Evolutionary conservation across 345 rosid species (phyloP).

Genomic region (Boechera retrofracta): DNA sequence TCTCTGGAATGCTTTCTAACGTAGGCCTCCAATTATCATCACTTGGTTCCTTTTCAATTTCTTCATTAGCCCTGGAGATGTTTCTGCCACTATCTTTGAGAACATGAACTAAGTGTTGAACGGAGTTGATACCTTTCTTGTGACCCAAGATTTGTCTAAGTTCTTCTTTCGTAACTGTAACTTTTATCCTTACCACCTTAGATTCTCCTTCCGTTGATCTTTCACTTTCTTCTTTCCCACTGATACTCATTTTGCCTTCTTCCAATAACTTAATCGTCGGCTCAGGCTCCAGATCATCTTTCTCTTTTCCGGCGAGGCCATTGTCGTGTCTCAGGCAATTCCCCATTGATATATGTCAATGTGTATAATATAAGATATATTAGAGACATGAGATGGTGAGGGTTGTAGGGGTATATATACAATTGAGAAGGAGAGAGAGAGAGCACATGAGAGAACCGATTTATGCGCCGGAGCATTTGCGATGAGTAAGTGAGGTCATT

Average conservation of each 20-base stretch:
- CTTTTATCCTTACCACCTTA: conserved; percentile 57
- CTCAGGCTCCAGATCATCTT: conserved; percentile 30
- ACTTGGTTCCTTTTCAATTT: conserved; percentile 7
- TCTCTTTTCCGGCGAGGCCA: conserved; percentile 46
- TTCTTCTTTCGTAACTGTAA: conserved; percentile 69
- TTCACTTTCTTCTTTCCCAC: conserved; percentile 21
- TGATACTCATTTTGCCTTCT: conserved; percentile 19
- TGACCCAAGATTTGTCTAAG: conserved; percentile 56
- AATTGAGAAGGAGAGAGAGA: conserved; percentile 12
- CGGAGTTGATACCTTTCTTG: conserved; percentile 44
- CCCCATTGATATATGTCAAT: conserved; percentile 40
- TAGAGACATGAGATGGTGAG: conserved; percentile 29
- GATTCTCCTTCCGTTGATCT: conserved; percentile 22
- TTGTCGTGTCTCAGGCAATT: conserved; percentile 40
- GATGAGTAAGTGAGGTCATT: conserved; percentile 33
- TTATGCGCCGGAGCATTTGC: conserved; percentile 57
- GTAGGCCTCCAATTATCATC: conserved; percentile 57
- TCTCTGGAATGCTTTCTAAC: conserved; percentile 62
- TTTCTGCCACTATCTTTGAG: conserved; percentile 52
- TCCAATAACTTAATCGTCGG: conserved; percentile 40
- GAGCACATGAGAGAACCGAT: conserved; percentile 59
- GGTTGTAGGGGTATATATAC: not conserved
- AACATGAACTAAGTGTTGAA: conserved; percentile 55
- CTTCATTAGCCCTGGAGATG: conserved; percentile 6
- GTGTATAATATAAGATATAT: conserved; percentile 1